A percentile compares a stretch with the other conserved stretches of the same genome.
These are phyloP conservation scores for Phytophthora tubulina DNA, from an alignment of 352 stramenopile species.

Conservation along the genomic window DNA sequence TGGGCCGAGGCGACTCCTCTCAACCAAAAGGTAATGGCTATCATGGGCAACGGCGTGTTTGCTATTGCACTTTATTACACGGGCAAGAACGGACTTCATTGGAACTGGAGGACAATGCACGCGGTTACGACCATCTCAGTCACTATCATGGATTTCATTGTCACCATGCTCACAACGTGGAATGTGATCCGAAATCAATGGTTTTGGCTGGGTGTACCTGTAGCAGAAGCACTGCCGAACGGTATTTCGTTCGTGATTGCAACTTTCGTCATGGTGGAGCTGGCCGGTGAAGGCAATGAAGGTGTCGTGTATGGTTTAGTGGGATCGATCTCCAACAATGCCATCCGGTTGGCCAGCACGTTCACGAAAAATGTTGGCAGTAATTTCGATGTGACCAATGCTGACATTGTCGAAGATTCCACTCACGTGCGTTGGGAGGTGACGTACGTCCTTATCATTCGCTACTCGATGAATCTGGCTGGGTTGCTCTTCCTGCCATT, in stretches of 20 bases:
- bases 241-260: constrained; percentile 53
- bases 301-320: constrained; percentile 50
- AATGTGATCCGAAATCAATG: constrained; percentile 56
- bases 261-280: constrained; percentile 56
- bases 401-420: constrained; percentile 49
- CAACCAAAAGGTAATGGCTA: constrained; percentile 42
- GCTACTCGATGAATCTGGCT: constrained; percentile 45
- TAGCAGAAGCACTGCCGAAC: constrained; percentile 42
- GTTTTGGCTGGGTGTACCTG: constrained; percentile 52
- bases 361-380: constrained; percentile 47
- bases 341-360: constrained; percentile 46
- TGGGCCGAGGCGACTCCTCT: constrained; percentile 42
- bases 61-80: constrained; percentile 40
- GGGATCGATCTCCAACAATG: constrained; percentile 53
- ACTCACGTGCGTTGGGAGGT: constrained; percentile 45
- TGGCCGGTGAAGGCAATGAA: constrained; percentile 53
- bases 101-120: constrained; percentile 49
- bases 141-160: constrained; percentile 38
- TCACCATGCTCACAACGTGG: constrained; percentile 47
- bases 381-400: constrained; percentile 51
- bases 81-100: constrained; percentile 44
- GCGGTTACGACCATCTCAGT: constrained; percentile 33
- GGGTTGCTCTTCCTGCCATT: constrained; percentile 44
- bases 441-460: constrained; percentile 52
- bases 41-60: constrained; percentile 46